A percentile compares a stretch with the other conserved stretches of the same genome.
These are phyloP conservation scores for Posidonia oceanica DNA, from an alignment of 116 monocot genomes.

Conservation along the genomic window DNA sequence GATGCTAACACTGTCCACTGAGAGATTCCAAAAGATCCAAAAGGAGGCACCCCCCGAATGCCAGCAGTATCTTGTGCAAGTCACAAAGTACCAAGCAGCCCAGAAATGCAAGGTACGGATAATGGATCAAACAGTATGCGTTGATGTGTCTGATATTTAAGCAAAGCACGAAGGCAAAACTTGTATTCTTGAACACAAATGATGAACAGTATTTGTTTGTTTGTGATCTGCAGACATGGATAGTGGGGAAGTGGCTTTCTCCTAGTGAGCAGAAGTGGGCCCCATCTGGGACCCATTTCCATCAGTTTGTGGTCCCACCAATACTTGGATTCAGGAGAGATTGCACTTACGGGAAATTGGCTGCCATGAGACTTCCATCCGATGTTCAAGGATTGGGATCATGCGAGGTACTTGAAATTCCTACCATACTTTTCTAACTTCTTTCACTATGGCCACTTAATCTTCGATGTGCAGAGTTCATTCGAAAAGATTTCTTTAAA, in stretches of 20 bases:
- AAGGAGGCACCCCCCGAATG: conserved; percentile 54
- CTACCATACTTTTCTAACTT: too few species aligned
- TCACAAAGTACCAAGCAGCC: conserved; percentile 82
- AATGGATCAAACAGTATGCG: background rate
- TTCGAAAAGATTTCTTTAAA: too few species aligned
- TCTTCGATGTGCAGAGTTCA: too few species aligned
- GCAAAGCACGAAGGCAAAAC: too few species aligned
- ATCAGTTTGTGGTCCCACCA: conserved; percentile 94
- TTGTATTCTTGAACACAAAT: too few species aligned
- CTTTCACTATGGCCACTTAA: too few species aligned
- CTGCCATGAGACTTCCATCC: conserved; percentile 74
- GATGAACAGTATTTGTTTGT: too few species aligned
- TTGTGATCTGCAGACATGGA: conserved; percentile 53
- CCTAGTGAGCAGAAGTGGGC: conserved; percentile 84
- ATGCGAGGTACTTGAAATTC: conserved; percentile 56
- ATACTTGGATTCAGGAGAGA: conserved; percentile 68
- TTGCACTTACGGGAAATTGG: conserved; percentile 92
- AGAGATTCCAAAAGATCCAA: conserved; percentile 74
- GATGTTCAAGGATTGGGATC: conserved; percentile 70
- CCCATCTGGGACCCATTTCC: conserved; percentile 85
- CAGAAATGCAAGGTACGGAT: conserved; percentile 80
- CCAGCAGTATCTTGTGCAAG: conserved; percentile 69
- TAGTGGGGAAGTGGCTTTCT: conserved; percentile 85
- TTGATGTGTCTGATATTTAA: too few species aligned
- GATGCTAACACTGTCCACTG: conserved; percentile 72